phyloP scores from a whole-genome alignment of 2,329 filamentous ascomycete species.

The Stylonectria norvegica region DNA sequence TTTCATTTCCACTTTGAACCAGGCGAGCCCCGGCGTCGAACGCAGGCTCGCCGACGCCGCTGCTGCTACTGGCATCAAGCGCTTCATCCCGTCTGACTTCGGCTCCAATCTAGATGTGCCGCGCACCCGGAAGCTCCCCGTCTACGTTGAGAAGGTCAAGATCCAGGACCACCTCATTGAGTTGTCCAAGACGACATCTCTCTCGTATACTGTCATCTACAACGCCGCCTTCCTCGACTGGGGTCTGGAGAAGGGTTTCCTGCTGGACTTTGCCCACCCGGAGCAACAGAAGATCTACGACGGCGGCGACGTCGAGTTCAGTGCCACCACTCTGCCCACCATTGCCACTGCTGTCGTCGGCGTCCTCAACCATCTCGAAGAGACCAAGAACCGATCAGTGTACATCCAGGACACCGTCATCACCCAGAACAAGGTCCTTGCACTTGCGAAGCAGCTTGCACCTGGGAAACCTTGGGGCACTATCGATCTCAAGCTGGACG shows the following conservation, averaged over 20 bases:
- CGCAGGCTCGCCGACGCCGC: constrained; percentile 54
- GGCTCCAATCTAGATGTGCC: constrained; percentile 34
- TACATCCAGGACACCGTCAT: constrained; percentile 43
- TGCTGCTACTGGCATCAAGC: constrained; percentile 56
- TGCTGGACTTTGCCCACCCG: constrained; percentile 40
- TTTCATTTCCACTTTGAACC: constrained; percentile 39
- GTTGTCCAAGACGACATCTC: constrained; percentile 35
- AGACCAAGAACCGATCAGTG: constrained; percentile 52
- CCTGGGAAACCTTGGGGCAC: constrained; percentile 47
- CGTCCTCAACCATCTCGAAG: constrained; percentile 45
- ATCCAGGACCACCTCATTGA: constrained; percentile 39
- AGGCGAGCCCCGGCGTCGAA: constrained; percentile 38
- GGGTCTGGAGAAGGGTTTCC: constrained; percentile 41
- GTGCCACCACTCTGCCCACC: constrained; percentile 43
- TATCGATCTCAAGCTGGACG: constrained; percentile 30
- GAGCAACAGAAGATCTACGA: constrained; percentile 46
- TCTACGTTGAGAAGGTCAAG: constrained; percentile 50
- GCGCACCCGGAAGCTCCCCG: constrained; percentile 41
- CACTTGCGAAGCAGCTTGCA: constrained; percentile 46
- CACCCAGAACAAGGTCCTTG: constrained; percentile 45
- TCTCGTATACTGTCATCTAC: constrained; percentile 55
- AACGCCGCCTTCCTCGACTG: constrained; percentile 60
- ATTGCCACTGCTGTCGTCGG: constrained; percentile 48
- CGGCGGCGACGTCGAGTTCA: constrained; percentile 48
- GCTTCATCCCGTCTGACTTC: constrained; percentile 61